Evolutionary conservation across 495 filamentous ascomycete species (phyloP).

Genomic region (Podospora comata): DNA sequence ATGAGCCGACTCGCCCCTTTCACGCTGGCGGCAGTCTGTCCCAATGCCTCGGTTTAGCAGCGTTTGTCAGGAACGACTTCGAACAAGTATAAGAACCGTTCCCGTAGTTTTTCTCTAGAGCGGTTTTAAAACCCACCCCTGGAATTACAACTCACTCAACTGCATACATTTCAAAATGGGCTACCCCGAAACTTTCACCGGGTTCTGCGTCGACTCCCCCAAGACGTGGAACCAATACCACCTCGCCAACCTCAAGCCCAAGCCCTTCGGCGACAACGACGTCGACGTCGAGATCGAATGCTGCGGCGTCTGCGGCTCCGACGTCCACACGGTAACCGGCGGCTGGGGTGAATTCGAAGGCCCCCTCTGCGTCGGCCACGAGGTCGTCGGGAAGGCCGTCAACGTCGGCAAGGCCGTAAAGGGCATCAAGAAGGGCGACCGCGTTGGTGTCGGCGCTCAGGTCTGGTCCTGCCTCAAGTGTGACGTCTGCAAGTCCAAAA

Average conservation of each 20-base stretch:
- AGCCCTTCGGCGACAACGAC: slow-evolving; percentile 71
- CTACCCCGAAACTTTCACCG: slow-evolving; percentile 74
- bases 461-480: slow-evolving; percentile 67
- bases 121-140: not conserved
- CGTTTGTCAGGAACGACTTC: not conserved
- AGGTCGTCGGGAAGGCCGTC: slow-evolving; percentile 69
- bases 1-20: not conserved
- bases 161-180: slow-evolving; percentile 48
- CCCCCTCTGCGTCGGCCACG: slow-evolving; percentile 72
- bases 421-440: slow-evolving; percentile 65
- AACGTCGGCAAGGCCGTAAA: slow-evolving; percentile 55
- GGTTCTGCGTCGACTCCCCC: slow-evolving; percentile 49
- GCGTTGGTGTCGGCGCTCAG: slow-evolving; percentile 78
- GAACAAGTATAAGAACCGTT: slow-evolving; percentile 1
- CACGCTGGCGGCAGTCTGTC: not conserved
- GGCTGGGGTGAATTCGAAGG: slow-evolving; percentile 68
- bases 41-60: not conserved
- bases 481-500: slow-evolving; percentile 42
- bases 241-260: slow-evolving; percentile 63
- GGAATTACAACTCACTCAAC: not conserved
- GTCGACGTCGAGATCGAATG: slow-evolving; percentile 61
- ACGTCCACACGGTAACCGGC: slow-evolving; percentile 73
- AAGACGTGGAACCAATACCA: slow-evolving; percentile 32
- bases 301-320: slow-evolving; percentile 77
- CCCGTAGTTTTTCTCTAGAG: not conserved